These are phyloP conservation scores for Metarhizium rileyi DNA, from an alignment of 2,329 filamentous ascomycete species.

Conservation along the genomic window DNA sequence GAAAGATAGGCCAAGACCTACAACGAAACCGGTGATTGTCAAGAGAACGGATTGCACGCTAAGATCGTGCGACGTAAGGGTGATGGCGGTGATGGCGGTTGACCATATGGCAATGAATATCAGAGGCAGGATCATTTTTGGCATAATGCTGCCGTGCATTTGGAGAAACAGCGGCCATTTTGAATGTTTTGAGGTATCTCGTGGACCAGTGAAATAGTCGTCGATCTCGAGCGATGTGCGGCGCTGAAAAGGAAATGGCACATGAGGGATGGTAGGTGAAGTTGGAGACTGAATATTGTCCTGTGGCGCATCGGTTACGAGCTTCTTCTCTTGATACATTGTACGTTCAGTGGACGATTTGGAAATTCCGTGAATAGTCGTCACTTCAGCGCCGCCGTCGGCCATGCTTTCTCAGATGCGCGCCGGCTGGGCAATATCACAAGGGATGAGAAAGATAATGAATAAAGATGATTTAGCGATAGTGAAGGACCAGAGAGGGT, in stretches of 20 bases:
- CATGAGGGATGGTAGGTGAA: neutral
- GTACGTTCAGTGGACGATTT: neutral
- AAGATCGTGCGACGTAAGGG: slow-evolving; percentile 28
- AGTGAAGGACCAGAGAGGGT: neutral
- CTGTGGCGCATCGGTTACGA: neutral
- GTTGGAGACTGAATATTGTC: neutral
- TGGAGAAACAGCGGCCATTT: slow-evolving; percentile 69
- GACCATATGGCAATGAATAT: slow-evolving; percentile 54
- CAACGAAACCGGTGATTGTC: slow-evolving; percentile 72
- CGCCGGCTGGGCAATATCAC: neutral
- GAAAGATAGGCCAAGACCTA: slow-evolving; percentile 69
- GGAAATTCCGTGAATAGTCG: neutral
- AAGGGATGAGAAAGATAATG: neutral
- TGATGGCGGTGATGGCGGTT: slow-evolving; percentile 52
- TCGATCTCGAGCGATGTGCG: slow-evolving; percentile 39
- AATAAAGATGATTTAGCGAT: neutral
- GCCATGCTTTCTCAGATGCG: neutral
- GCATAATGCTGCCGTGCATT: slow-evolving; percentile 65
- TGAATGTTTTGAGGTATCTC: slow-evolving; percentile 62
- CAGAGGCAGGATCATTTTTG: slow-evolving; percentile 64
- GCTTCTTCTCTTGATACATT: neutral
- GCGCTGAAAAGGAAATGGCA: slow-evolving; percentile 11
- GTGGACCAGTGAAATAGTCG: slow-evolving; percentile 56
- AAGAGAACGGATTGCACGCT: slow-evolving; percentile 41
- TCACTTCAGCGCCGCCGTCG: neutral